These are phyloP conservation scores for Fusarium sp. DNA, from an alignment of 2,329 filamentous ascomycete genomes.

Conservation along the genomic window DNA sequence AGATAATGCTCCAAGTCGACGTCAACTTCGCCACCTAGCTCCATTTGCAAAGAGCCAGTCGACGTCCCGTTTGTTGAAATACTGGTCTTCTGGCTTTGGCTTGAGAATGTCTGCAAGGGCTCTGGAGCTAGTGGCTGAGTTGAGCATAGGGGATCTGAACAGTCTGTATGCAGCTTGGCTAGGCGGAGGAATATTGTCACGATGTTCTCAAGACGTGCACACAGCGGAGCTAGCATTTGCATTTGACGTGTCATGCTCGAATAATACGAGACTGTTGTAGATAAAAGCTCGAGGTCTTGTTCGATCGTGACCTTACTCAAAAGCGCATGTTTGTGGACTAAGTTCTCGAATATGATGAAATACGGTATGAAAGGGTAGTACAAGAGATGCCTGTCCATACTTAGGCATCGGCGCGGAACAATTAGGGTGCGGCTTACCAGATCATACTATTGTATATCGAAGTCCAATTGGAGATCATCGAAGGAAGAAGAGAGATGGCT, in stretches of 20 bases:
- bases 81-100: fast-evolving
- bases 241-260: not conserved
- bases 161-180: not conserved
- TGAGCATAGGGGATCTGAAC: fast-evolving
- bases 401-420: fast-evolving
- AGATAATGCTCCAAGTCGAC: not conserved
- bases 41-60: not conserved
- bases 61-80: fast-evolving
- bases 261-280: not conserved
- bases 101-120: too few relatives aligned
- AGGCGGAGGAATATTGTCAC: not conserved
- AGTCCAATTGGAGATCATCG: conserved; percentile 4
- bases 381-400: not conserved
- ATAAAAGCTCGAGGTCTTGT: not conserved
- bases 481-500: not conserved
- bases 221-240: not conserved
- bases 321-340: not conserved
- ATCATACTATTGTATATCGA: conserved; percentile 9
- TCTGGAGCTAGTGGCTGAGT: not conserved
- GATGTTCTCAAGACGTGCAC: not conserved
- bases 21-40: not conserved
- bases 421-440: not conserved
- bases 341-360: conserved; percentile 12
- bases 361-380: conserved; percentile 15
- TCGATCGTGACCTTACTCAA: not conserved